Evolutionary conservation across 2,329 filamentous ascomycete species (phyloP).

Genomic region (Cercospora citrullina): DNA sequence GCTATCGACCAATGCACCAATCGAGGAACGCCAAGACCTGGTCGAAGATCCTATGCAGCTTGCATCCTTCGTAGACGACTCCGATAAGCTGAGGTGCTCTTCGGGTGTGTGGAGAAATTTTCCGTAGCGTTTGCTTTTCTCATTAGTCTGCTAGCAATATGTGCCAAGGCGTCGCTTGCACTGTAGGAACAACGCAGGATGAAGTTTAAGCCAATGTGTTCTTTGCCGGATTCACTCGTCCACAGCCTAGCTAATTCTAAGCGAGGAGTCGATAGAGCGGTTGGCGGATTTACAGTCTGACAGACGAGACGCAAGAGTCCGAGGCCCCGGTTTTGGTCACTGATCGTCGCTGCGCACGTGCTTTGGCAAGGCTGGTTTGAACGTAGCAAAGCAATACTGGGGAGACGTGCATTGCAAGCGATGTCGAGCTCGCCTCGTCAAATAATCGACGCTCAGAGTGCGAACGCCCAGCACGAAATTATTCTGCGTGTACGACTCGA

Average conservation of each 20-base stretch:
- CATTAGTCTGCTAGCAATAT: not conserved
- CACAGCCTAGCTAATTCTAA: not conserved
- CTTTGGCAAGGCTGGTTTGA: not conserved
- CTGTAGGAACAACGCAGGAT: not conserved
- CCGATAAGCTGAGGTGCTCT: not conserved
- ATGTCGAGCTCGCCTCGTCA: not conserved
- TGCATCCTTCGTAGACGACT: not conserved
- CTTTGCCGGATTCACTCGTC: not conserved
- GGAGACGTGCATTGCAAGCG: not conserved
- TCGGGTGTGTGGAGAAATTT: not conserved
- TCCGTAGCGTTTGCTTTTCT: not conserved
- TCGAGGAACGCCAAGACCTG: not conserved
- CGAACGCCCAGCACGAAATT: not conserved
- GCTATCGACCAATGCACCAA: not conserved
- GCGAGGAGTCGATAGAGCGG: not conserved
- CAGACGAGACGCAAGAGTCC: not conserved
- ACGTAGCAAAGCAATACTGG: not conserved
- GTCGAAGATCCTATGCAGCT: not conserved
- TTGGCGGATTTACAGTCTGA: not conserved
- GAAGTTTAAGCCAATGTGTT: not conserved
- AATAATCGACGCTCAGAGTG: not conserved
- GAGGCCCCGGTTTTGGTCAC: not conserved
- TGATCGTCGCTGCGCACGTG: not conserved
- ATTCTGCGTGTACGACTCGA: not conserved
- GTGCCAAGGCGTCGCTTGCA: not conserved